phyloP scores from a whole-genome alignment of 805 yeast genomes.

The Cyberlindnera nakhonratchasimensis region DNA sequence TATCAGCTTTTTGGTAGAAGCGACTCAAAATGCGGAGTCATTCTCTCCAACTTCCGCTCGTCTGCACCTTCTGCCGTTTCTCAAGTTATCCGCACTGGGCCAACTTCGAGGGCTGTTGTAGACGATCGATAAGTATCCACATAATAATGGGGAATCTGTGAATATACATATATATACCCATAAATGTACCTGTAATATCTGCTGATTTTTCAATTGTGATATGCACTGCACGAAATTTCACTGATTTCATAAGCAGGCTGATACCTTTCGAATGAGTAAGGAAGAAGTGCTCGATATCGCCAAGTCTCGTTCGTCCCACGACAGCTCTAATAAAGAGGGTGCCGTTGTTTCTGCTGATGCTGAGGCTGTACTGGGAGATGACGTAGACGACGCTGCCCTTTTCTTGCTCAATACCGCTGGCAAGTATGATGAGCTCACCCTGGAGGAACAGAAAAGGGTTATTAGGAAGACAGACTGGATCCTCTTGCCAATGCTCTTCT shows the following conservation, averaged over 20 bases:
- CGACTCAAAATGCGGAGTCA: constrained; percentile 1
- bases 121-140: constrained; percentile 1
- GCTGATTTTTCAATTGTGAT: no score
- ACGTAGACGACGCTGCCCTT: constrained; percentile 27
- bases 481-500: constrained; percentile 36
- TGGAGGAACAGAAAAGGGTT: constrained; percentile 30
- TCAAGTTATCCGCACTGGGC: not conserved
- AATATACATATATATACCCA: no score
- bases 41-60: constrained; percentile 1
- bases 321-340: constrained; percentile 4
- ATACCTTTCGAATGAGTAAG: not conserved
- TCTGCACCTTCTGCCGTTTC: constrained; percentile 4
- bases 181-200: no score
- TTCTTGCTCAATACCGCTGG: constrained; percentile 26
- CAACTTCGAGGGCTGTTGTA: constrained; percentile 1
- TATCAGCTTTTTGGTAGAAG: no score
- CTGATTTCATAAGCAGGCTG: no score
- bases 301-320: constrained; percentile 12
- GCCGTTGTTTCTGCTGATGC: constrained; percentile 6
- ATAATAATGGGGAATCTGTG: constrained; percentile 3
- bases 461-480: constrained; percentile 38
- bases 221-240: no score
- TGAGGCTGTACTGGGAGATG: constrained; percentile 3
- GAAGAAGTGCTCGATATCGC: constrained; percentile 8
- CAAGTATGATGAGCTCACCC: constrained; percentile 25